Evolutionary conservation across 371 early-diverging fungal species (phyloP).

Genomic region (Zancudomyces culisetae): DNA sequence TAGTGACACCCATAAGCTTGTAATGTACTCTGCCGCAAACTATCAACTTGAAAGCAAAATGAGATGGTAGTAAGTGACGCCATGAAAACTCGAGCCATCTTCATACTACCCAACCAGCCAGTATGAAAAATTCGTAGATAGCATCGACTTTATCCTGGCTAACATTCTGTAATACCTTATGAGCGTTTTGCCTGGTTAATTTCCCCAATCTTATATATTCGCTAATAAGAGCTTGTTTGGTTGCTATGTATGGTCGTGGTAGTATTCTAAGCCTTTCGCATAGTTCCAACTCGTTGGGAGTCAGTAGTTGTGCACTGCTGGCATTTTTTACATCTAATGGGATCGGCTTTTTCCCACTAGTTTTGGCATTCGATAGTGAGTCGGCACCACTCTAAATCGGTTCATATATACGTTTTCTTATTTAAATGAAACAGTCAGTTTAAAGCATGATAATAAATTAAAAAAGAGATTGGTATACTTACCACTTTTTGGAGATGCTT

Average conservation of each 20-base stretch:
- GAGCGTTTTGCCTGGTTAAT: slow-evolving; percentile 50
- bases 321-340: slow-evolving; percentile 59
- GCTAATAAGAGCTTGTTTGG: slow-evolving; percentile 71
- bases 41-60: too few relatives aligned
- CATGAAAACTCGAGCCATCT: too few relatives aligned
- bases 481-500: slow-evolving; percentile 8
- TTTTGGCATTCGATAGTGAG: slow-evolving; percentile 13
- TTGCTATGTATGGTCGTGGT: slow-evolving; percentile 67
- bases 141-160: slow-evolving; percentile 68
- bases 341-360: slow-evolving; percentile 31
- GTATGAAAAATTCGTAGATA: slow-evolving; percentile 78
- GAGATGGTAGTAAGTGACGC: too few relatives aligned
- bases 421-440: too few relatives aligned
- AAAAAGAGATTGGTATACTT: neutral
- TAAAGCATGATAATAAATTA: neutral
- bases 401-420: too few relatives aligned
- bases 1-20: too few relatives aligned
- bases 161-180: slow-evolving; percentile 55
- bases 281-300: slow-evolving; percentile 52
- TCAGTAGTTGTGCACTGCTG: slow-evolving; percentile 72
- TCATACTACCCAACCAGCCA: slow-evolving; percentile 88
- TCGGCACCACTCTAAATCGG: neutral
- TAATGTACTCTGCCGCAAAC: too few relatives aligned
- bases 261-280: slow-evolving; percentile 66
- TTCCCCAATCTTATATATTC: slow-evolving; percentile 58